Base-by-base conservation (phyloP, 441 rosid species). In the Geranium incanum region DNA sequence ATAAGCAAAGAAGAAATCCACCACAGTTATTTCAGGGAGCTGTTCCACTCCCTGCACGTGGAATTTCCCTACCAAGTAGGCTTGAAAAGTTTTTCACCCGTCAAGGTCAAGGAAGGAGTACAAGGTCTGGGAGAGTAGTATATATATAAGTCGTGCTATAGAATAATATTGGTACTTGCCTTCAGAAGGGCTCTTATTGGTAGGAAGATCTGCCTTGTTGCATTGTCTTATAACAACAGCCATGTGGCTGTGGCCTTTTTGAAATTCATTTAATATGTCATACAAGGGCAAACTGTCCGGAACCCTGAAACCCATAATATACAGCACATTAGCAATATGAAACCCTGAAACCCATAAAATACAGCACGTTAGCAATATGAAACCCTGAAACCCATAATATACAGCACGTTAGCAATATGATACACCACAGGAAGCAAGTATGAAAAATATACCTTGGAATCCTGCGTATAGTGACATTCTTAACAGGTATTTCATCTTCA, bases 211-310 rank as follows among this genome's bases (percentile, higher is more conserved):
- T 38, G 68, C 65, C 78, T 78, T 86, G 72, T 77, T 79, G 70
- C 78, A 76, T 67, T 65, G 82, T 70, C 85, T 84, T 43, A 86
- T 86, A 48, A 87, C 89, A 75, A 89, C 90, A 72, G 91, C 91
- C 94, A 87, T 89, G 75, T 89, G 94, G 80, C 94, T 89, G 59
- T 86, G 94, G 38, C 94, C 94, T 81, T 89, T 89, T 76, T 89
- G 94, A 78, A 89, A 89, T 80, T 89, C 94, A 72, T 89, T 87
- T 81, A 89, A 75, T 80, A 89, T 89, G 74, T 89, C 94, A 77
- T 89, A 87, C 69, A 89, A 79, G 36, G 94, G 94, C 80, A 87
- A 75, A 11, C 74, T 86, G 11, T 59, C 65, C 7, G 65, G 36
- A 59, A 59, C 65, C 65, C 65, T 59, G 65, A 19, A 59, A 59